phyloP scores from a whole-genome alignment of 2,329 filamentous ascomycete genomes.

The Dactylellina drechsleri region DNA sequence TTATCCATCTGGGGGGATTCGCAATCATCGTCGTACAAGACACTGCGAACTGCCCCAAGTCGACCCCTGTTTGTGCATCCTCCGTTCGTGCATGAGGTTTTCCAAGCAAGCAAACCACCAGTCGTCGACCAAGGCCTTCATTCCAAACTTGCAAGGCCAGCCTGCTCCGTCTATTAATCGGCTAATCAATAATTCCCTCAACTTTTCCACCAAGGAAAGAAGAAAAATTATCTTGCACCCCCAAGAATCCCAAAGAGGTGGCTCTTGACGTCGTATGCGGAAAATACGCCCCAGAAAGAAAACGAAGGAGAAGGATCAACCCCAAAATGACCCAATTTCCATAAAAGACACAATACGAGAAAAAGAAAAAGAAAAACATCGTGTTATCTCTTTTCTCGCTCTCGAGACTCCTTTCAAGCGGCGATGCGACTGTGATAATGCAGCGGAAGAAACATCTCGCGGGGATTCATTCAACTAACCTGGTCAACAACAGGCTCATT shows the following conservation, averaged over 20 bases:
- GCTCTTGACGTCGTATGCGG: constrained; percentile 29
- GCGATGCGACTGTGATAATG: too few relatives aligned
- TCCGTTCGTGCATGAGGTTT: constrained; percentile 44
- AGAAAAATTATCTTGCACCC: not conserved
- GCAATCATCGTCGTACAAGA: not conserved
- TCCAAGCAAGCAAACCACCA: constrained; percentile 14
- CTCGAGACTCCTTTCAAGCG: too few relatives aligned
- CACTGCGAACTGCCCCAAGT: too few relatives aligned
- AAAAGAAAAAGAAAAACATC: constrained; percentile 10
- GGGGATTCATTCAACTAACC: too few relatives aligned
- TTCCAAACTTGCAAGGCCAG: constrained; percentile 18
- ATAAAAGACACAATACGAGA: constrained; percentile 21
- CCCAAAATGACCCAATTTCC: not conserved
- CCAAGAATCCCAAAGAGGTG: constrained; percentile 42
- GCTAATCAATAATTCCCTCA: constrained; percentile 54
- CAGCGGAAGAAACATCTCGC: too few relatives aligned
- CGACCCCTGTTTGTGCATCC: constrained; percentile 21
- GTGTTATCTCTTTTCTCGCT: not conserved
- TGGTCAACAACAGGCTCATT: constrained; percentile 45
- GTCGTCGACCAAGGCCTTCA: constrained; percentile 11
- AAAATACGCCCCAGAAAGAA: not conserved
- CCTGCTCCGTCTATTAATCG: constrained; percentile 32
- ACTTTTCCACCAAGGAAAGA: constrained; percentile 2
- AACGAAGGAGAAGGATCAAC: not conserved
- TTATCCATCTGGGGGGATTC: constrained; percentile 1